Base-by-base conservation (phyloP, 1,284 basidiomycete genomes). In the Ganoderma resinaceum region DNA sequence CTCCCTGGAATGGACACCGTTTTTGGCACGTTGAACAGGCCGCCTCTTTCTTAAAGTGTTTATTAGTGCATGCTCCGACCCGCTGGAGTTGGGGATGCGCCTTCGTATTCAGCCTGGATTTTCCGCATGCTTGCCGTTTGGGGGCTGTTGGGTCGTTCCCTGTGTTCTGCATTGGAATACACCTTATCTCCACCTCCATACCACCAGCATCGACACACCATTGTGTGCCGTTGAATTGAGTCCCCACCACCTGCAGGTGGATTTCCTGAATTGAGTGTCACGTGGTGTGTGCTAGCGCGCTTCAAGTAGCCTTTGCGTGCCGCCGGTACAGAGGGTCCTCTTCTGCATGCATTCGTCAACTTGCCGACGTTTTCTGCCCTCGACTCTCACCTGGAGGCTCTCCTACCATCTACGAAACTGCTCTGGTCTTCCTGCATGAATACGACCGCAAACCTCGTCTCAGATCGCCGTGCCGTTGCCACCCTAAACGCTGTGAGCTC, bases 321-420 rank as follows among this genome's bases (percentile, higher is more conserved):
- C 57, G 58, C 37, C 57, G 52, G 46, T 26, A 58, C 29, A 20
- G 40, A 38, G 49, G 52, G 37, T 38, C 23, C 64, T 40, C 61
- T 62, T 46, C 62, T 67, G 66, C 62, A 67, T 64, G 62, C 57
- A 61, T 67, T 38, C 62, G 40, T 43, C 43, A 33, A 26, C n/a
- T 37, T 18, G 20, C 26, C 33, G 31, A 31, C 46, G 29, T 26
- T 43, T 20, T 66, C 38, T 57, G 18, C 20, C 29, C 14, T 18
- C 52, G 52, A 29, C 52, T 35, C 20, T 18, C 37, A 46, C n/a
- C 43, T 40, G 20, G 33, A 31, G 26, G 35, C 35, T 29, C 23
- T 31, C 52, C 16, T 6, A 8, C 26, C 33, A 12, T 42, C 33
- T 3, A 14, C 20, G 23, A 37, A 29, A 11, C 23, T n/a, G 29